Base-by-base conservation (phyloP, 148 eudicot species). In the Camellia granthamiana region DNA sequence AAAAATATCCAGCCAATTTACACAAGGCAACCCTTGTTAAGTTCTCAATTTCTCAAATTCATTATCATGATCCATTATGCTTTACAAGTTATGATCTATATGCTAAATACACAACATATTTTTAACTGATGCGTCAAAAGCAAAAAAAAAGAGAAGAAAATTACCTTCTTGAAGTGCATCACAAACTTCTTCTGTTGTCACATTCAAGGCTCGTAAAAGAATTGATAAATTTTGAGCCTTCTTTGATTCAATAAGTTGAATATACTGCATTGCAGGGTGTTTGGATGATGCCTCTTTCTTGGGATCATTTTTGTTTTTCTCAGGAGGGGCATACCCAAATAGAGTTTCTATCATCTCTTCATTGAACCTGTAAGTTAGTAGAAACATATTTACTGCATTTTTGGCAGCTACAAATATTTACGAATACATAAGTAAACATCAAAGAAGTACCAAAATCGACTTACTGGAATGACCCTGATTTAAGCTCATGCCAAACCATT, bases 311-410 rank as follows among this genome's bases (percentile, higher is more conserved):
- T 89, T 87, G 82, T 83, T 89, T 81, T 84, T 88, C 14, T 84
- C 91, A 14, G 88, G 56, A 79, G 91, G 81, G 68, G 84, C 79
- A 88, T 83, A 90, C 19, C 99, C 99, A 86, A 96, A 93, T 66
- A 96, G 86, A 11, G 92, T 84, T 81, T 93, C 99, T 84, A 96
- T 96, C 97, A 89, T 90, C 86, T 93, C 99, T 85, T 96, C 99
- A 81, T 93, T 87, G 73, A 91, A 92, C 87, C 99, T 96, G 87
- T 56, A 84, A 80, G 6, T 60, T 47, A 46, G 23, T 18, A 64
- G n/a, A 52, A 74, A 69, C 21, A 16, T 18, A 13, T 73, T 63
- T 64, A 61, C 69, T 18, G 49, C 70, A 59, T 30, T 69, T 5
- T 60, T 41, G 19, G 43, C 61, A 23, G 63, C 12, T 65, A 54